phyloP scores from a whole-genome alignment of 805 yeast species.

The Wickerhamiella azymoides region DNA sequence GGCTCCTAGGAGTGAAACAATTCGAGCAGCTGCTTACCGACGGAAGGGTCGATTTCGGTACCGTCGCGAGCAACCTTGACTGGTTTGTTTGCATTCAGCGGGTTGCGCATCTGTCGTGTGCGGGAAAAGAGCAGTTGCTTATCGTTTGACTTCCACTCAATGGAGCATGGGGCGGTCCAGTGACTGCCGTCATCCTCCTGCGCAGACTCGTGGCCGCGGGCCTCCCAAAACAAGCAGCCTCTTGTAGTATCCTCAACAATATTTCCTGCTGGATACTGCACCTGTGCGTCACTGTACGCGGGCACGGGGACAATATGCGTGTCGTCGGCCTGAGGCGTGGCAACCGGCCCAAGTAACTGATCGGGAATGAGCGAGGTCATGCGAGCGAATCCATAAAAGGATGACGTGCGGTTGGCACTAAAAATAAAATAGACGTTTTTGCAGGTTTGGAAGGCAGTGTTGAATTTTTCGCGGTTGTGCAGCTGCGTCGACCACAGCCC shows the following conservation, averaged over 20 bases:
- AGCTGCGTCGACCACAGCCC: constrained; percentile 31
- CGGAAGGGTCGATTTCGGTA: constrained; percentile 28
- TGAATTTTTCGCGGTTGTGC: constrained; percentile 28
- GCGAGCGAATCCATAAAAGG: constrained; percentile 30
- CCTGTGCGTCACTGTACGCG: constrained; percentile 9
- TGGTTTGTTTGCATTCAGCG: constrained; percentile 27
- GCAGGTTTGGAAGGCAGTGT: constrained; percentile 24
- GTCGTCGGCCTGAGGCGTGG: background rate
- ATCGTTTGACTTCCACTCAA: constrained; percentile 24
- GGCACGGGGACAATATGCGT: constrained; percentile 2
- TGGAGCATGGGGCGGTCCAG: constrained; percentile 28
- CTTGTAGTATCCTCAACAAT: constrained; percentile 26
- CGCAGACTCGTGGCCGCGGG: constrained; percentile 15
- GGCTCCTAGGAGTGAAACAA: constrained; percentile 18
- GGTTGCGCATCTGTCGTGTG: constrained; percentile 25
- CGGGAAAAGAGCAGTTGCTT: constrained; percentile 23
- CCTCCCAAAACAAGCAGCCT: constrained; percentile 30
- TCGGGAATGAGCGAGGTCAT: constrained; percentile 23
- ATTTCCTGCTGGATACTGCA: constrained; percentile 23
- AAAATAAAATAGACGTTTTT: constrained; percentile 28
- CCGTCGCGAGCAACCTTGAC: constrained; percentile 32
- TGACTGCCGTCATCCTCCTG: constrained; percentile 15
- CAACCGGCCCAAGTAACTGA: constrained; percentile 4
- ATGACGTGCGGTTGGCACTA: constrained; percentile 30
- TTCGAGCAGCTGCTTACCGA: constrained; percentile 22